phyloP scores from a whole-genome alignment of 345 rosid species.

The Conringia planisiliqua region DNA sequence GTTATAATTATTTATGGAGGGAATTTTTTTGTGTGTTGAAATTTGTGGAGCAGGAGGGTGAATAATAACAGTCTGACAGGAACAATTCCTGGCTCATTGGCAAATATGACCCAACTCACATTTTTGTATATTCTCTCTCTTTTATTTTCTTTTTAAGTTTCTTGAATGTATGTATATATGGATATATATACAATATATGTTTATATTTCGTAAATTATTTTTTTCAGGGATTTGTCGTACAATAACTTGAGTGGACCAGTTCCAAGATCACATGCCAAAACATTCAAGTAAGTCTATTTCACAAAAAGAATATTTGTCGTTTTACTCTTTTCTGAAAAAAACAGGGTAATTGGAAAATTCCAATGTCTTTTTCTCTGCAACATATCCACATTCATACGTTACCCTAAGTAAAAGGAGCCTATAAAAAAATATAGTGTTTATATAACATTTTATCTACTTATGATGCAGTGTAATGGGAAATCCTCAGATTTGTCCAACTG shows the following conservation, averaged over 20 bases:
- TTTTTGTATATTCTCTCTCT: constrained; percentile 58
- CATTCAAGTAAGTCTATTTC: constrained; percentile 61
- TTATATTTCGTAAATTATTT: constrained; percentile 1
- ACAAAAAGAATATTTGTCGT: constrained; percentile 2
- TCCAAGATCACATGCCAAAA: constrained; percentile 47
- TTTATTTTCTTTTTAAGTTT: not conserved
- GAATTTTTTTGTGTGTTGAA: constrained; percentile 4
- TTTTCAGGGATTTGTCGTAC: constrained; percentile 55
- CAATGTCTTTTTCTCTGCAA: not conserved
- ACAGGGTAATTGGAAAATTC: not conserved
- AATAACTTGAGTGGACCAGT: constrained; percentile 62
- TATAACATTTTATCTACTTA: not conserved
- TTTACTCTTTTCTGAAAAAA: not conserved
- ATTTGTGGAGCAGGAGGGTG: constrained; percentile 60
- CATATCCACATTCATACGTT: constrained; percentile 1
- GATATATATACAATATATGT: not conserved
- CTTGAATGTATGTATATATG: not conserved
- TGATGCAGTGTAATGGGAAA: constrained; percentile 73
- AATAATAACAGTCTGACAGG: constrained; percentile 74
- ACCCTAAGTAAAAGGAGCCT: not conserved
- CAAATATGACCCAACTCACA: constrained; percentile 70
- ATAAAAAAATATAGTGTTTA: not conserved
- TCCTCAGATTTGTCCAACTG: constrained; percentile 63
- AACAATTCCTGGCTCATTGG: constrained; percentile 65
- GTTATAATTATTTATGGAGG: not conserved